Evolutionary conservation across 805 yeast genomes (phyloP).

Genomic region (Metschnikowia corniflorae): DNA sequence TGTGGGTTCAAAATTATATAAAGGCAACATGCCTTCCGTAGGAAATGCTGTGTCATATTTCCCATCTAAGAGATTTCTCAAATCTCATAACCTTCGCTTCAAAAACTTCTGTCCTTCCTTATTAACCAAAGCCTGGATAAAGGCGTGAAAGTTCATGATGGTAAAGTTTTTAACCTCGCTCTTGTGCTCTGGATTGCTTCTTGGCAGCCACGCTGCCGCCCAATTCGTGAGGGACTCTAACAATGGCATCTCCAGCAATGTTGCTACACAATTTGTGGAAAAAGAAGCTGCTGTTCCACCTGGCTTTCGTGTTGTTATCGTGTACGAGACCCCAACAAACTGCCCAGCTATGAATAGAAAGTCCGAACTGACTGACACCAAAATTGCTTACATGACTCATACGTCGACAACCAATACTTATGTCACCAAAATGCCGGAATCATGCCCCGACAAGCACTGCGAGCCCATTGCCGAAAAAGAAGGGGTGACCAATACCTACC

Average conservation of each 20-base stretch:
- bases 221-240: neutral
- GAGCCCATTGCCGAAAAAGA: neutral
- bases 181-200: neutral
- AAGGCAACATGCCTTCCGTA: neutral
- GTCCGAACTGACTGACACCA: neutral
- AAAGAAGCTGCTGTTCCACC: neutral
- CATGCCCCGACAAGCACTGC: neutral
- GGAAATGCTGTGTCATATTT: neutral
- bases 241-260: neutral
- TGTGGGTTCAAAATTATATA: neutral
- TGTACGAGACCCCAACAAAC: conserved; percentile 1
- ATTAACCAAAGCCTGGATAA: neutral
- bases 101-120: neutral
- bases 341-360: neutral
- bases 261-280: neutral
- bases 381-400: neutral
- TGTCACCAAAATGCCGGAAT: neutral
- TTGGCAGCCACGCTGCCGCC: neutral
- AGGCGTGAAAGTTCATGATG: neutral
- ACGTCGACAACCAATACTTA: neutral
- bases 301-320: conserved; percentile 1
- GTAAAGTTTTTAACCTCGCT: neutral
- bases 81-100: neutral
- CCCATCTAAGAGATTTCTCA: neutral
- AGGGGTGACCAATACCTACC: neutral